Base-by-base conservation (phyloP, 768 basidiomycete species). In the Mycena polygramma region DNA sequence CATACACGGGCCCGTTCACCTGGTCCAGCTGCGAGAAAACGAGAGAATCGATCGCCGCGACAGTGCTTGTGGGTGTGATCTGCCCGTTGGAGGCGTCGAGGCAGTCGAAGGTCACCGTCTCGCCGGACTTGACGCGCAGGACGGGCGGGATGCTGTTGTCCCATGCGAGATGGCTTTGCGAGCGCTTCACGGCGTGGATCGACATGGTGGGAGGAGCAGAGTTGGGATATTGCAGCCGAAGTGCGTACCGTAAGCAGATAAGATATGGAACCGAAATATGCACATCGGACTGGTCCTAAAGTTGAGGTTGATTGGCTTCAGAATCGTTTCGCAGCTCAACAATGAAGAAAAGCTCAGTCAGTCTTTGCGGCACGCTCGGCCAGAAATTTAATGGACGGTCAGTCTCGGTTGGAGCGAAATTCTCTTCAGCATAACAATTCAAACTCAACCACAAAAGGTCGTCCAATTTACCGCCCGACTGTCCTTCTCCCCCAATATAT, bases 81-180 rank as follows among this genome's bases (percentile, higher is more conserved):
- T 91, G 89, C 1, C 88, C 89, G 71, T 90, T 90, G 30, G 89
- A 89, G 2, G 85, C 89, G 75, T 91, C 89, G n/a, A 89, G 82
- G 70, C 89, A 91, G 74, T 89, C 87, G 73, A 90, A 89, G 30
- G 82, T 81, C 68, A 91, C 81, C 6, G 82, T 85, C 4, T 87
- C 86, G 19, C 89, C 90, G 2, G 89, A 90, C 52, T 83, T 68
- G 57, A 91, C 75, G 17, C 75, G 83, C 37, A 89, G 71, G 20
- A 83, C 83, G 0, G 90, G 90, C 17, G 83, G 81, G 49, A 91
- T 88, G 69, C 89, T 90, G 69, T 89, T 87, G 73, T 90, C 88
- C 88, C 89, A 90, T 59, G 86, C 86, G 4, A 90, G 82, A 76
- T 90, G 88, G 45, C 78, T 82, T 67, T 89, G 87, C 7, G 82